Conservation (phyloP, 2,329 filamentous ascomycete genomes). For the Claviceps africana region DNA sequence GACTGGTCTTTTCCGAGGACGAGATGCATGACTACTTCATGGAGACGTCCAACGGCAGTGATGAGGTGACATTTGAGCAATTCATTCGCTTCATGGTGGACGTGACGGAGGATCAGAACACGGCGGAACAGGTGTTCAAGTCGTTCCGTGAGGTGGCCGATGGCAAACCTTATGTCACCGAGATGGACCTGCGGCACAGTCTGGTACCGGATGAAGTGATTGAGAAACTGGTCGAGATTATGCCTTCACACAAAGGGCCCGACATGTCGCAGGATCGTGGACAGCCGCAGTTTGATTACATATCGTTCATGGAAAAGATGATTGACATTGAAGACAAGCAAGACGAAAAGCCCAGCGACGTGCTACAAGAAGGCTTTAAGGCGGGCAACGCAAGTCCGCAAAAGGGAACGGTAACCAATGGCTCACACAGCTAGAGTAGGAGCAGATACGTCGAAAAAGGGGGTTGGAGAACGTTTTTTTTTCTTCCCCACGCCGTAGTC, state of each 20-base stretch:
- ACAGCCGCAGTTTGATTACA: constrained; percentile 85
- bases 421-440: constrained; percentile 7
- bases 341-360: constrained; percentile 14
- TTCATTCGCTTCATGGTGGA: constrained; percentile 99
- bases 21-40: constrained; percentile 96
- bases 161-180: constrained; percentile 96
- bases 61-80: constrained; percentile 88
- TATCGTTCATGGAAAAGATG: constrained; percentile 88
- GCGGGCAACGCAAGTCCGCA: constrained; percentile 19
- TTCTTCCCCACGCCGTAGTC: neutral
- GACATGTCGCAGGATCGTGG: constrained; percentile 77
- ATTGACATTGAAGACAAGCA: constrained; percentile 32
- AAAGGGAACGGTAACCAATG: constrained; percentile 22
- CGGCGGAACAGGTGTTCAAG: constrained; percentile 95
- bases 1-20: constrained; percentile 88
- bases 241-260: constrained; percentile 72
- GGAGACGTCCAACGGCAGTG: constrained; percentile 66
- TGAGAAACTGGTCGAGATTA: constrained; percentile 75
- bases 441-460: neutral
- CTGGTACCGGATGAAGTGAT: constrained; percentile 96
- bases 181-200: constrained; percentile 88
- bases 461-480: neutral
- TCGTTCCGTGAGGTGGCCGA: constrained; percentile 95
- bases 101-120: constrained; percentile 97
- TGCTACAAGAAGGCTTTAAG: constrained; percentile 22